Evolutionary conservation across 176 grass and related monocot genomes (phyloP).

Genomic region (Juncus inflexus): DNA sequence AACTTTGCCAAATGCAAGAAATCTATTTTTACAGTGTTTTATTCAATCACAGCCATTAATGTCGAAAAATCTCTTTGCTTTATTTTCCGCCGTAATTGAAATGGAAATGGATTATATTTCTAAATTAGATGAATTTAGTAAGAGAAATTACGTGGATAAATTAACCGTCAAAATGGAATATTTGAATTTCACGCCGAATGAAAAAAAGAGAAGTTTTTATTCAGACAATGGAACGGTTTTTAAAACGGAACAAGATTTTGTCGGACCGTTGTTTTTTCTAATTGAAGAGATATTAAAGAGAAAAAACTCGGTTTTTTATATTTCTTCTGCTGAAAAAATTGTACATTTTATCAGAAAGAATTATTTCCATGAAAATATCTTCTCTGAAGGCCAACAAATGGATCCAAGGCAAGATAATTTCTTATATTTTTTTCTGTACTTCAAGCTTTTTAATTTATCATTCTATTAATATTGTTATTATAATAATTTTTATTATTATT

Average conservation of each 20-base stretch:
- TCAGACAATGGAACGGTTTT: neutral
- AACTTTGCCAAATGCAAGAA: slow-evolving; percentile 37
- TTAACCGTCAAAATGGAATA: slow-evolving; percentile 34
- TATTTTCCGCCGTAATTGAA: slow-evolving; percentile 53
- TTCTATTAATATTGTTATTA: neutral
- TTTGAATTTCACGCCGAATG: slow-evolving; percentile 10
- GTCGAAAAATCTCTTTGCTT: slow-evolving; percentile 42
- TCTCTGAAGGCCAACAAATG: neutral
- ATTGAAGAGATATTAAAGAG: slow-evolving; percentile 48
- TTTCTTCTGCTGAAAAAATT: slow-evolving; percentile 41
- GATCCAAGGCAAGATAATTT: neutral
- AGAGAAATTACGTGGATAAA: slow-evolving; percentile 35
- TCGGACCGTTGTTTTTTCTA: slow-evolving; percentile 40
- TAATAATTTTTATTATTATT: neutral
- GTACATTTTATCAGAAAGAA: slow-evolving; percentile 36
- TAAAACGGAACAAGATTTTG: slow-evolving; percentile 24
- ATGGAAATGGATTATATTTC: slow-evolving; percentile 40
- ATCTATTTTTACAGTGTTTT: slow-evolving; percentile 59
- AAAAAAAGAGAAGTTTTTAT: neutral
- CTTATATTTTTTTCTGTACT: neutral
- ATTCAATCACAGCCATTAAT: slow-evolving; percentile 36
- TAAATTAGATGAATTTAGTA: neutral
- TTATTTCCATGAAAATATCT: neutral
- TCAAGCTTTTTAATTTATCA: slow-evolving; percentile 23
- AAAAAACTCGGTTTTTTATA: slow-evolving; percentile 31